These are phyloP conservation scores for Nannizzia gypsea DNA, from an alignment of 2,329 filamentous ascomycete species.

Conservation along the genomic window DNA sequence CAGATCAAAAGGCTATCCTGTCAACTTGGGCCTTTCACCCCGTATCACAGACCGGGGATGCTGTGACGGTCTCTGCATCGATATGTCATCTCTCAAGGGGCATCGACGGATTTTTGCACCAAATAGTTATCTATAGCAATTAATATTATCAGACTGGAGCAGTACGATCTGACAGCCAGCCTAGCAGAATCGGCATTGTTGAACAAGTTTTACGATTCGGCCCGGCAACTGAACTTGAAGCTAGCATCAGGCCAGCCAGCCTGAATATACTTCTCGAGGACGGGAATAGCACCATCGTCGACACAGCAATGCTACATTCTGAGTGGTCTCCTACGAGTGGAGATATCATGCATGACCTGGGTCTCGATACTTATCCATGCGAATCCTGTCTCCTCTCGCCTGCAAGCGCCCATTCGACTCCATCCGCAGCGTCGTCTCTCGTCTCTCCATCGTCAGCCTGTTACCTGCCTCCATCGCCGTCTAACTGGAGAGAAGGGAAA, in stretches of 20 bases:
- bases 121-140: too few relatives aligned
- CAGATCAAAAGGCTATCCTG: background rate
- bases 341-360: background rate
- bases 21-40: background rate
- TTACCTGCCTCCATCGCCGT: background rate
- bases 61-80: background rate
- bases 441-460: background rate
- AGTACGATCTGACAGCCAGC: background rate
- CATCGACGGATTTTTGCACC: background rate
- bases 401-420: background rate
- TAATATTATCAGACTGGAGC: background rate
- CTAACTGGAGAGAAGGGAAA: background rate
- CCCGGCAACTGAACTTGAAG: background rate
- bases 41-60: background rate
- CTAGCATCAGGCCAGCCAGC: background rate
- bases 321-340: background rate
- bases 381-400: conserved; percentile 3
- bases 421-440: background rate
- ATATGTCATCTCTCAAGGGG: background rate
- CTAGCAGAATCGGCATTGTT: background rate
- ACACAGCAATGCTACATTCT: background rate
- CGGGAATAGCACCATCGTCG: background rate
- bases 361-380: background rate
- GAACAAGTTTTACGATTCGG: background rate
- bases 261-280: background rate